phyloP scores from a whole-genome alignment of 306 rosid species.

The Vigna radiata region DNA sequence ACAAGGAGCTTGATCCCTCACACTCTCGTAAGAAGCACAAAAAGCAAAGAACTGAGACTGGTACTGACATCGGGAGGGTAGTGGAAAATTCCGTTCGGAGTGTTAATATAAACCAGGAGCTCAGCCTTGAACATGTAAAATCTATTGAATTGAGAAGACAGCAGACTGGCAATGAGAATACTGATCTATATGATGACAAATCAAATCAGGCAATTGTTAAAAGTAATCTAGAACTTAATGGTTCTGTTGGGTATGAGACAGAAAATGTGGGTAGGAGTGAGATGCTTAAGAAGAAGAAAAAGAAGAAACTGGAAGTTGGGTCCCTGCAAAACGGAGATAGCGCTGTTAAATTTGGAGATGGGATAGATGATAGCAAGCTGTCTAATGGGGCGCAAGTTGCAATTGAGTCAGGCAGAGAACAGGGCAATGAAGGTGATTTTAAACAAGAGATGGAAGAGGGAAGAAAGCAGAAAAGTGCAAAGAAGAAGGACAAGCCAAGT shows the following conservation, averaged over 20 bases:
- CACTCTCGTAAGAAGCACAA: slow-evolving; percentile 41
- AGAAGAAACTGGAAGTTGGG: slow-evolving; percentile 15
- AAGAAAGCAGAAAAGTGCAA: slow-evolving; percentile 30
- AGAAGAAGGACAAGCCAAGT: slow-evolving; percentile 19
- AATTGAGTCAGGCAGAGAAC: neutral
- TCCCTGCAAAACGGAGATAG: slow-evolving; percentile 1
- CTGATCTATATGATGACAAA: neutral
- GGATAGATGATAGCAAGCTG: slow-evolving; percentile 15
- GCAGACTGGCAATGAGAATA: neutral
- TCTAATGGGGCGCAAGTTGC: neutral
- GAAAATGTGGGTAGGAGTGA: slow-evolving; percentile 30
- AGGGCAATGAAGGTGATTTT: neutral
- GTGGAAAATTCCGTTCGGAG: slow-evolving; percentile 7
- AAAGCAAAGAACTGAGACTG: neutral
- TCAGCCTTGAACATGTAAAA: neutral
- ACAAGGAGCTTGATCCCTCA: slow-evolving; percentile 40
- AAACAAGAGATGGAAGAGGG: slow-evolving; percentile 16
- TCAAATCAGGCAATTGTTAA: neutral
- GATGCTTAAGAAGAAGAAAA: slow-evolving; percentile 48
- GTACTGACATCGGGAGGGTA: slow-evolving; percentile 2
- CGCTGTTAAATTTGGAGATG: slow-evolving; percentile 10
- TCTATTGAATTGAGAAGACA: neutral
- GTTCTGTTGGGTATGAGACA: slow-evolving; percentile 13
- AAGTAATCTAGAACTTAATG: slow-evolving; percentile 9
- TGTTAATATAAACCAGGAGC: slow-evolving; percentile 4